Evolutionary conservation across 2,329 filamentous ascomycete genomes (phyloP), one percentile per base, ranked within the genome.

Genomic region (Leptographium procerum): DNA sequence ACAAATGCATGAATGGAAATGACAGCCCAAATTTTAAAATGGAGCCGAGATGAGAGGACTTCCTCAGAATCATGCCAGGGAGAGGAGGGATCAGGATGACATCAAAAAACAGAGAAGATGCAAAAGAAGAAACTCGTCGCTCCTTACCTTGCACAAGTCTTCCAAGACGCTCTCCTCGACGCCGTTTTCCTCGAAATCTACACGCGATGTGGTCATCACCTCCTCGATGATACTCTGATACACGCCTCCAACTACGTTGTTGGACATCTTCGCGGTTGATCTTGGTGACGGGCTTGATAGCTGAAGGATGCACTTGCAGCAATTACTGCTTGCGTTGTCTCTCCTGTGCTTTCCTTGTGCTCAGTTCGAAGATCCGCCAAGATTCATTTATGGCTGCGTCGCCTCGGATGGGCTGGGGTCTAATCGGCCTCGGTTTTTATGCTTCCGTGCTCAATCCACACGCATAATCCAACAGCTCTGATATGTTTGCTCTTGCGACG

Each of bases 131-230:
- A 58, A 40, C 14, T 11, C 14, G 26, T 48, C 29, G 59, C 57
- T 59, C 77, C 88, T 81, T 78, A 97, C 92, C 84, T 86, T 81
- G 73, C 86, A 86, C 78, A 99, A 78, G 71, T 96, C 89, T 65
- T 92, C 84, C 67, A 99, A 77, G 56, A 92, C 92, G 66, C 83
- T 78, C 71, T 92, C 87, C 67, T 95, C 90, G 64, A 97, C 87
- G 67, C 94, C 94, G 66, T 87, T 90, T 75, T 99, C 94, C 72
- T 99, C 94, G 71, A 99, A 97, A 74, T 97, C 94, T 69, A 92
- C 88, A 69, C 89, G 83, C 68, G 92, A 96, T 65, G 88, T 87
- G 66, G 92, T 87, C 73, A 97, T 89, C 70, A 99, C 91, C 75
- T 94, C 89, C 62, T 86, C 79, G 69, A 88, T 88, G 71, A 88